A percentile compares a stretch with the other conserved stretches of the same genome.
These are phyloP conservation scores for Mucor indicus DNA, from an alignment of 371 early-diverging fungal genomes.

Conservation along the genomic window DNA sequence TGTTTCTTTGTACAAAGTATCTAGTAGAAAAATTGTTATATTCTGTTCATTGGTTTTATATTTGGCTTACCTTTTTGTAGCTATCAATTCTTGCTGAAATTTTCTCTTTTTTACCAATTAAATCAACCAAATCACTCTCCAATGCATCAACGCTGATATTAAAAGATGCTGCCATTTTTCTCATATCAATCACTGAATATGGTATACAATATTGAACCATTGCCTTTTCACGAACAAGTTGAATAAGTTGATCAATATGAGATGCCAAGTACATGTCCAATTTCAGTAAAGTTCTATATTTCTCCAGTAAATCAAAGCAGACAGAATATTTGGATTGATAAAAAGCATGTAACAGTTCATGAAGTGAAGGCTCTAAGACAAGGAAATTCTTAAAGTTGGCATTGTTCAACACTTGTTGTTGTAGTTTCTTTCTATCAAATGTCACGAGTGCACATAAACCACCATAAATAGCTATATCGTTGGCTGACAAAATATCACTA, in stretches of 20 bases:
- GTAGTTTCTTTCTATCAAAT: conserved; percentile 70
- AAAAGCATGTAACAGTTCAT: conserved; percentile 67
- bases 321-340: conserved; percentile 72
- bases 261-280: conserved; percentile 74
- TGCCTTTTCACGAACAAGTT: conserved; percentile 72
- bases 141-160: conserved; percentile 53
- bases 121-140: conserved; percentile 65
- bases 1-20: conserved; percentile 59
- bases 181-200: conserved; percentile 75
- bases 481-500: conserved; percentile 65
- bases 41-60: background rate
- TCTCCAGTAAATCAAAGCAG: conserved; percentile 67
- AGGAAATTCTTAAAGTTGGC: conserved; percentile 72
- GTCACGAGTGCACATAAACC: conserved; percentile 80
- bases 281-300: conserved; percentile 63
- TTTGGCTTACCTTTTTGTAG: conserved; percentile 77
- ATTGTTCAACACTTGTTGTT: conserved; percentile 67
- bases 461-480: conserved; percentile 84
- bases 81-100: conserved; percentile 81
- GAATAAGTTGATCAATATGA: conserved; percentile 64
- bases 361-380: conserved; percentile 78
- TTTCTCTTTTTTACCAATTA: conserved; percentile 61
- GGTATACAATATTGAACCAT: conserved; percentile 82
- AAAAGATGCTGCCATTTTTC: conserved; percentile 77
- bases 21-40: conserved; percentile 3